Evolutionary conservation across 225 moss, liverwort and hornwort genomes (phyloP), one percentile per base, ranked within the genome.

Genomic region (Bryoerythrophyllum caledonicum): DNA sequence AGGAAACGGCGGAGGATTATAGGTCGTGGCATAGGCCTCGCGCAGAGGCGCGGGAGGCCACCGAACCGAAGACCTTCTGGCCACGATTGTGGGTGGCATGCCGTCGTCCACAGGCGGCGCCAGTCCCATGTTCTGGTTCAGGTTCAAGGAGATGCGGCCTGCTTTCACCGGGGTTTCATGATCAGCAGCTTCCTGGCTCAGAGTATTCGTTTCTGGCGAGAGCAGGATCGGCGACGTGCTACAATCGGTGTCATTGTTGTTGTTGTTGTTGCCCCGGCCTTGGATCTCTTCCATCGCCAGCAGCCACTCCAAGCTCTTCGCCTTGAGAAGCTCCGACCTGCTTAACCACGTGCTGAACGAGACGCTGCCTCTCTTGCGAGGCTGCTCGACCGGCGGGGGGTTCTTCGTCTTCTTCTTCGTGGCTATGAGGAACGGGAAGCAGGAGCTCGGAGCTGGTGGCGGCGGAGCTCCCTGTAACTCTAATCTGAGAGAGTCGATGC

Each of bases 281-380:
- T 70, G 70, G 14, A 72, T 73, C 56, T 77, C 81, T n/a, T 77
- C 76, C 54, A 61, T 61, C 2, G 77, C 73, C 27, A 61, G 23
- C 63, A 76, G 54, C 77, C 77, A 77, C 35, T 77, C 81, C n/a
- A 76, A 19, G 51, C 73, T 77, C 60, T 72, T 76, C 19, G 60
- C 66, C 55, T 68, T 77, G 20, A 72, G 67, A 46, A 67, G 27
- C 46, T 82, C 72, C 8, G 82, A 82, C 21, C 65, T 66, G 56
- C 70, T 27, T 43, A 83, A 65, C 82, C 82, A 83, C 25, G 82
- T 79, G 66, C 54, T 83, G 46, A 83, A 83, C 7, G 82, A 83
- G 3, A 83, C 70, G 57, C 82, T 83, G 0, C 78, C 79, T 15
- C 66, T 17, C 30, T 64, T 60, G 41, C 70, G 74, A 11, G 41